Evolutionary conservation across 129 eudicot genomes (phyloP), one percentile per base, ranked within the genome.

Genomic region (Helianthus tuberosus): DNA sequence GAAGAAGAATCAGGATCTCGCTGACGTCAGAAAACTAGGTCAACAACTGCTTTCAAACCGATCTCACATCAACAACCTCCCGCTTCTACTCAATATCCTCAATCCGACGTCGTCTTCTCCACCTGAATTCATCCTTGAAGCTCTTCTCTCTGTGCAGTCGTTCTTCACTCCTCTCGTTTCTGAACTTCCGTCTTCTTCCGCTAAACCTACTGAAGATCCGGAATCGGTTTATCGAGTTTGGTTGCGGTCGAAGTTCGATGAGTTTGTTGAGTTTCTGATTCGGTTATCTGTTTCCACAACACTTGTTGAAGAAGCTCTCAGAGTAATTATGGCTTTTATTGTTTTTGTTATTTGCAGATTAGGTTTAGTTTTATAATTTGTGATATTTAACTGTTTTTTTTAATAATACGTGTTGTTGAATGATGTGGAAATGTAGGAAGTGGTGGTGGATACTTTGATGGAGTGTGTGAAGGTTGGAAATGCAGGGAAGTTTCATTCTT

Each of bases 391-490:
- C 2, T 57, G 4, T 61, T 29, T 61, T 38, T n/a, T 10, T 5
- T 10, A 0, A 5, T 15, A 70, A 52, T 11, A 13, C n/a, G 0
- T 79, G 29, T 29, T 46, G 32, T 71, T 65, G 38, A 5, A n/a
- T 67, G 59, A 39, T 66, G 58, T 27, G 50, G 53, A 64, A 35
- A 10, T 50, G 5, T 73, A 93, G 98, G 96, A 93, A 82, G 90
- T 88, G 65, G 86, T 80, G 72, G 51, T 93, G 71, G 98, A 93
- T 70, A 61, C 92, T 39, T 44, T 88, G 52, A 88, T 93, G 96
- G 98, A 93, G 85, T 88, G 86, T 77, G 96, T 93, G 41, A 93
- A 93, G 80, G 76, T 82, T 52, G 96, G 96, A 29, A 90, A 93
- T 75, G 88, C 81, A 14, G 98, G 98, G 52, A 93, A 76, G 43